Evolutionary conservation across 2,329 filamentous ascomycete genomes (phyloP), one percentile per base, ranked within the genome.

Genomic region (Ophiocordyceps camponoti-rufipedis): DNA sequence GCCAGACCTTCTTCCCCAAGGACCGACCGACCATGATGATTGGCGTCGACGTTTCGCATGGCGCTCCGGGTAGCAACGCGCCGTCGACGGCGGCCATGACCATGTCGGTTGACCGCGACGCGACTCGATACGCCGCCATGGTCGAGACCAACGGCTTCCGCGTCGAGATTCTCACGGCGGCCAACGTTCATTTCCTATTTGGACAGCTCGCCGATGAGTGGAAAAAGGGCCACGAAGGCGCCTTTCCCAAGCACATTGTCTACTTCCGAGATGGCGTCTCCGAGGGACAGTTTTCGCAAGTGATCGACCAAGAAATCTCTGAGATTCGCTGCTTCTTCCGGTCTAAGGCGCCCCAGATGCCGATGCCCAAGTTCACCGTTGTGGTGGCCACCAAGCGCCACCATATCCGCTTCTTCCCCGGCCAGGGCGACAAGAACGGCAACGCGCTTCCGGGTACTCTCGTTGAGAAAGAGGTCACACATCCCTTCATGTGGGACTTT

Each of bases 181-280:
- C 66, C 1, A 91, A 86, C 51, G 74, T 86, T 44, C 65, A 75
- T 6, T 63, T 63, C 13, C 77, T 88, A 58, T 71, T 95, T 23
- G 66, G 70, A 0, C 72, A 72, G 6, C 68, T 94, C 3, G 61
- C 82, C 8, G 63, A 65, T 18, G 62, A 72, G 41, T 96, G 88
- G 85, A 66, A 73, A 45, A 70, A 71, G 18, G 62, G 64, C 2
- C 71, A 74, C n/a, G 49, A 52, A 1, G 46, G 44, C 1, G 48
- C 45, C 1, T 49, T 58, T 0, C 88, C 89, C 0, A 53, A 72
- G n/a, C 78, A 88, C 35, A 71, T 98, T 46, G 84, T 93, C 53
- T 96, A 94, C 63, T 82, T 96, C 62, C 85, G 91, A 16, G 91
- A 98, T 54, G 91, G 91, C 52, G 86, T 96, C 1, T 81, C 81